Base-by-base conservation (phyloP, 352 stramenopile species). In the Halophytophthora polymorphica region DNA sequence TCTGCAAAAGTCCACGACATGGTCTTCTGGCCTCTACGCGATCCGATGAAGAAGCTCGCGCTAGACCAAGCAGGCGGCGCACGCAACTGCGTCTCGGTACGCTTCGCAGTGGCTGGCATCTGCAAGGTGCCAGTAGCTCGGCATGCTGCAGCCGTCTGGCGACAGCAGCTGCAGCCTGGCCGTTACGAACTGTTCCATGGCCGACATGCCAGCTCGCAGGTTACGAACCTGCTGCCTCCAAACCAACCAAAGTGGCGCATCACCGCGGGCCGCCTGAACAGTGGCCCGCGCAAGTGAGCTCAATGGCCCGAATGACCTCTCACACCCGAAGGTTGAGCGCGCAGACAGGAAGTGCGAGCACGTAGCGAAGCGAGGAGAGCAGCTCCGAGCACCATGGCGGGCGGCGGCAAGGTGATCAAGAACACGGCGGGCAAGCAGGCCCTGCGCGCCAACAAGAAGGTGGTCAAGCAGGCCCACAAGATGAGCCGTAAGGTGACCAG, bases 401-500 rank as follows among this genome's bases (percentile, higher is more conserved):
- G 71, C 52, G 81, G 81, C 18, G 61, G 66, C 55, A 88, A 88
- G 62, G 47, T 69, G 41, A 81, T 89, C 62, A 86, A 81, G 61
- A 69, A 73, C 58, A 85, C 76, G 31, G 76, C 81, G 28, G 68
- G 66, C 37, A 85, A 88, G 76, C 78, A 89, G 61, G 53, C 80
- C 21, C 71, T 82, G 58, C 77, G 78, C 46, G 66, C 76, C 22
- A 62, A 66, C 56, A 76, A 77, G 57, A 91, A 89, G 54, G 77
- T 89, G 22, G 39, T 36, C 54, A 89, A 91, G 71, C 78, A 77
- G 49, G 55, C 64, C 15, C 66, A 66, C 53, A 91, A 91, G 61
- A 62, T 86, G 62, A 82, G 69, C 63, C 75, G 78, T 54, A 90
- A 90, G 61, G 78, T 88, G 10, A 71, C 72, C 19, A 80, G 66